phyloP scores from a whole-genome alignment of 768 basidiomycete species.

The Lactifluus rugatus region DNA sequence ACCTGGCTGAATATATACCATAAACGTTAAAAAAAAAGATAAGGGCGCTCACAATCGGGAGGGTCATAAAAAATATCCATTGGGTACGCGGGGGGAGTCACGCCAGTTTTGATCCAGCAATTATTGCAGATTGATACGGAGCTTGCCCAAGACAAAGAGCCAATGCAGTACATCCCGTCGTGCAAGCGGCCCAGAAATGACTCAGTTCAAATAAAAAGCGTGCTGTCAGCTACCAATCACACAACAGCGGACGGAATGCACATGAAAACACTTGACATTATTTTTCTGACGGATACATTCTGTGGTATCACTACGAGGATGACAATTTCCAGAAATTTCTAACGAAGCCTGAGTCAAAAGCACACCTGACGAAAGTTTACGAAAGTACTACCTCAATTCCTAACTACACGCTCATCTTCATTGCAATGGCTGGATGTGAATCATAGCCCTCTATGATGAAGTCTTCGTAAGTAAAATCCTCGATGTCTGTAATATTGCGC shows the following conservation, averaged over 20 bases:
- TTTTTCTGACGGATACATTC: not conserved
- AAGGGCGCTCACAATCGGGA: not conserved
- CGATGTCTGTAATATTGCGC: conserved; percentile 59
- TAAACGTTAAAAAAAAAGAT: not conserved
- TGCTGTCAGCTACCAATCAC: not conserved
- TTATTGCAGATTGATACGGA: not conserved
- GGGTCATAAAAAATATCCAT: not conserved
- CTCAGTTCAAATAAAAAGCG: not conserved
- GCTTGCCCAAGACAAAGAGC: not conserved
- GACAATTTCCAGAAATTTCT: not conserved
- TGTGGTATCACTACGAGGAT: not conserved
- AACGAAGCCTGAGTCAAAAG: not conserved
- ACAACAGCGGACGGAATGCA: not conserved
- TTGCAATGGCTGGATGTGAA: conserved; percentile 72
- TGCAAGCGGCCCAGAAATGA: not conserved
- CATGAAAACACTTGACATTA: not conserved
- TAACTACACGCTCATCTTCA: conserved; percentile 86
- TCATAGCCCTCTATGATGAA: conserved; percentile 82
- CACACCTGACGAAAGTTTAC: not conserved
- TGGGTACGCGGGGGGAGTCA: not conserved
- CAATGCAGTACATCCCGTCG: not conserved
- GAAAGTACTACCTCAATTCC: conserved; percentile 23
- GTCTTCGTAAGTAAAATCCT: conserved; percentile 73
- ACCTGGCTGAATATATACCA: not conserved
- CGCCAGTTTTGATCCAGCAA: not conserved